Conservation (phyloP, 23 red algal genomes). For the Gracilaria vermiculophylla region DNA sequence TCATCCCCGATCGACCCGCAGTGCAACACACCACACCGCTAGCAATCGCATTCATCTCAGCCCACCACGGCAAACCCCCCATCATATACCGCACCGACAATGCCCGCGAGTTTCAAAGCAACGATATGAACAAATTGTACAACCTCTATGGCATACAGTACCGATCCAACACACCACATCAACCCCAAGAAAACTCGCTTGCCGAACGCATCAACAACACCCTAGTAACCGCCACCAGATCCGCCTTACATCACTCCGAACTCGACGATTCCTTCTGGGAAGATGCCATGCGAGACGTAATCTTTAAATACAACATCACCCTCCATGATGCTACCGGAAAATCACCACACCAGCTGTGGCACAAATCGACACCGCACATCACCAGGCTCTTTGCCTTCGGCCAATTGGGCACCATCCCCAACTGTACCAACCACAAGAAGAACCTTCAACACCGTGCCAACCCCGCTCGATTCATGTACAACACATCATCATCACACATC, state of each 20-base stretch:
- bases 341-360: background rate
- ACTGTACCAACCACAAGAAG: background rate
- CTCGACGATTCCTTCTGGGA: conserved; percentile 10
- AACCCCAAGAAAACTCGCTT: conserved; percentile 3
- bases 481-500: background rate
- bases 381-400: background rate
- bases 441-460: background rate
- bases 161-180: background rate
- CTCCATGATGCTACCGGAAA: background rate
- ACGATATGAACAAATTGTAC: background rate
- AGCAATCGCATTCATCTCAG: conserved; percentile 1
- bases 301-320: conserved; percentile 5
- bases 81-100: background rate
- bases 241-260: background rate
- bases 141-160: background rate
- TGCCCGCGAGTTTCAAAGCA: conserved; percentile 1
- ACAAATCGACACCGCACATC: background rate
- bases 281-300: background rate
- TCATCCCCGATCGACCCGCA: background rate
- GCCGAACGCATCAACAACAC: conserved; percentile 23
- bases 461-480: background rate
- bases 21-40: conserved; percentile 34
- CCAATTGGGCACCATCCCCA: background rate
- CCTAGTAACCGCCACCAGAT: background rate
- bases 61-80: background rate